Evolutionary conservation across 2,329 filamentous ascomycete species (phyloP), one percentile per base, ranked within the genome.

Genomic region (Colletotrichum tofieldiae): DNA sequence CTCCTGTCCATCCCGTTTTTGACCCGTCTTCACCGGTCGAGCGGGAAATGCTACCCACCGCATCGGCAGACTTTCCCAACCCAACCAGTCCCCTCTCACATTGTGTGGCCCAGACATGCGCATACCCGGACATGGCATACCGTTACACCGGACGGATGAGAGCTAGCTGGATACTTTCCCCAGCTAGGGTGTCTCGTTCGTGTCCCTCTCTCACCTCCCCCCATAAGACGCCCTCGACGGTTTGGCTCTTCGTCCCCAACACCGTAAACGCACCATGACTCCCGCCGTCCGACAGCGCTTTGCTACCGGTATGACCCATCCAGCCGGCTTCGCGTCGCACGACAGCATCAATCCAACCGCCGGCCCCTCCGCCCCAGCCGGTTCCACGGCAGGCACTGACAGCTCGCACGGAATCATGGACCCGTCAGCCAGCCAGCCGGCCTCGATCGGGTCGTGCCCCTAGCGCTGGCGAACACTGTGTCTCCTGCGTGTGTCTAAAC

Each of bases 341-440:
- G 20, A 23, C 39, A 35, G 49, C 9, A 9, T n/a, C 29, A 3
- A 55, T 32, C 49, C 32, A 20, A 20, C 26, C 47, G 29, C 39
- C 29, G 59, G 54, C 70, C 54, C 54, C 32, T 43, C 35, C 49
- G 58, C 69, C 29, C 54, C 37, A 49, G 37, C 18, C 35, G 32
- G 65, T 65, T 68, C 26, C 59, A 65, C 59, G 9, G 45, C 59
- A 70, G 65, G 56, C 23, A 45, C 60, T 70, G 59, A 65, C 70
- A 72, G 54, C 60, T 70, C 70, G 65, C 39, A 70, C 59, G 58
- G 52, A 37, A 51, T 26, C 12, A 35, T 9, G 26, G 35, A 23
- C 35, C 54, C 14, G 35, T n/a, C 32, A 39, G 23, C 14, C 45
- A 39, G 12, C 69, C 51, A 23, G 32, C 56, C 64, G 29, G 43